Evolutionary conservation across 805 yeast genomes (phyloP).

Genomic region (Yarrowia sp.): DNA sequence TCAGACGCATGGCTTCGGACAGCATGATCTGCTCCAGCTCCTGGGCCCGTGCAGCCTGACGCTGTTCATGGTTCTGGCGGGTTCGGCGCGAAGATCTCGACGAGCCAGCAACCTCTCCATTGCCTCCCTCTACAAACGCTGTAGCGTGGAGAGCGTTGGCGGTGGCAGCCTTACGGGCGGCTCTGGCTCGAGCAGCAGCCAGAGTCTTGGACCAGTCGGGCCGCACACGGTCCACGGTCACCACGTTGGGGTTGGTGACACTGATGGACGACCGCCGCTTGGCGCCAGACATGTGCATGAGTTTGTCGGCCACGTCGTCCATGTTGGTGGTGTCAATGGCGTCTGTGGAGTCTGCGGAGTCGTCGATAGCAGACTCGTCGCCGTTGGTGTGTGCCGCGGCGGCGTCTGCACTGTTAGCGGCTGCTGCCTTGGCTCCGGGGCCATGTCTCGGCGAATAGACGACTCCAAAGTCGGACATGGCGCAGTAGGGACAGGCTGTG

Average conservation of each 20-base stretch:
- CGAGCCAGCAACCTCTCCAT: constrained; percentile 38
- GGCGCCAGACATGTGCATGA: constrained; percentile 31
- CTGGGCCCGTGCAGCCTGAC: constrained; percentile 44
- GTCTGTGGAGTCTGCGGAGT: constrained; percentile 3
- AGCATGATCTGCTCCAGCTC: constrained; percentile 79
- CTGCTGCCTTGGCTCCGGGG: constrained; percentile 14
- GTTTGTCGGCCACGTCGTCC: constrained; percentile 38
- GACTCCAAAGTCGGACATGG: constrained; percentile 83
- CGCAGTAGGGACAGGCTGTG: constrained; percentile 93
- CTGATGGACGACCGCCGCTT: constrained; percentile 52
- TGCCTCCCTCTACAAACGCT: constrained; percentile 61
- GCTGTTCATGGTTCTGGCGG: constrained; percentile 41
- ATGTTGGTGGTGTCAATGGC: constrained; percentile 23
- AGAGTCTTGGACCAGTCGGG: constrained; percentile 92
- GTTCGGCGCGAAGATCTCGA: constrained; percentile 44
- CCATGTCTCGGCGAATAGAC: constrained; percentile 75
- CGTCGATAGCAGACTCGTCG: constrained; percentile 25
- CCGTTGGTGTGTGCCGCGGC: constrained; percentile 1
- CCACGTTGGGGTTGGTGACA: constrained; percentile 70
- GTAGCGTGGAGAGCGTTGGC: constrained; percentile 94
- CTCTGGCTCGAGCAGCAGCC: constrained; percentile 70
- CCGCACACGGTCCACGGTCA: constrained; percentile 80
- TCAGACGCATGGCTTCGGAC: constrained; percentile 77
- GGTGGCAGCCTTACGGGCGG: constrained; percentile 89
- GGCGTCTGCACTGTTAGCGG: constrained; percentile 6